Percentiles rank a stretch among this genome's conserved stretches.
Evolutionary conservation across 2,329 filamentous ascomycete species (phyloP).

Genomic region (Tolypocladium paradoxum): DNA sequence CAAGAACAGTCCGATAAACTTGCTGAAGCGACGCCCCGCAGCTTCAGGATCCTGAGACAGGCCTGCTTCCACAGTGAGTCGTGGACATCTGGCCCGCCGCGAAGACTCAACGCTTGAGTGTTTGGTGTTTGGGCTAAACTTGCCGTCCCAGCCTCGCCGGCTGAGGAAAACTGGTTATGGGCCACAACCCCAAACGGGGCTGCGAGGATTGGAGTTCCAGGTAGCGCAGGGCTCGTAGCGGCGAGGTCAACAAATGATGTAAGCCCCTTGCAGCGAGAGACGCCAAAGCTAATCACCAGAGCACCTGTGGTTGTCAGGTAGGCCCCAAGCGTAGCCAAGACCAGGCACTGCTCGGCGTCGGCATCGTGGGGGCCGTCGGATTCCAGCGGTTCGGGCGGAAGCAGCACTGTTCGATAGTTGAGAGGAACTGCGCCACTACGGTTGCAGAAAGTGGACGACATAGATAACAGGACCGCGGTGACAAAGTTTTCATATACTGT

Average conservation of each 20-base stretch:
- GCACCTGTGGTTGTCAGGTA: slow-evolving; percentile 46
- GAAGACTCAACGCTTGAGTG: slow-evolving; percentile 34
- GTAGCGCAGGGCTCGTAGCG: slow-evolving; percentile 25
- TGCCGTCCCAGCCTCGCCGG: slow-evolving; percentile 16
- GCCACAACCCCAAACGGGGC: slow-evolving; percentile 40
- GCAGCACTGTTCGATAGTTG: slow-evolving; percentile 40
- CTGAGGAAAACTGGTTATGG: slow-evolving; percentile 11
- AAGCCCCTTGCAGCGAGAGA: slow-evolving; percentile 37
- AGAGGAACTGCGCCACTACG: slow-evolving; percentile 38
- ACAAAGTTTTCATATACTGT: slow-evolving; percentile 45
- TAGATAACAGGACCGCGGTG: slow-evolving; percentile 37
- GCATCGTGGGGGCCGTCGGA: slow-evolving; percentile 8
- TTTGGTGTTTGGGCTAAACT: slow-evolving; percentile 40
- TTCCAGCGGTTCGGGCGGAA: slow-evolving; percentile 19
- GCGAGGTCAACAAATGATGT: slow-evolving; percentile 33
- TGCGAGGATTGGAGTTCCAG: slow-evolving; percentile 36
- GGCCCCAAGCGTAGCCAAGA: slow-evolving; percentile 40
- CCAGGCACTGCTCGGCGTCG: slow-evolving; percentile 10
- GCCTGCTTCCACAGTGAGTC: slow-evolving; percentile 37
- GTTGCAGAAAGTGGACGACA: slow-evolving; percentile 38
- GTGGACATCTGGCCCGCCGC: slow-evolving; percentile 27
- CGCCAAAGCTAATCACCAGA: slow-evolving; percentile 37
- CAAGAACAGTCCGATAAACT: slow-evolving; percentile 34
- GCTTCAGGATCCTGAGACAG: slow-evolving; percentile 39
- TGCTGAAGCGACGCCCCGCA: slow-evolving; percentile 35